Conservation (phyloP, 106 monocot species). For the Dendrobium nobile region DNA sequence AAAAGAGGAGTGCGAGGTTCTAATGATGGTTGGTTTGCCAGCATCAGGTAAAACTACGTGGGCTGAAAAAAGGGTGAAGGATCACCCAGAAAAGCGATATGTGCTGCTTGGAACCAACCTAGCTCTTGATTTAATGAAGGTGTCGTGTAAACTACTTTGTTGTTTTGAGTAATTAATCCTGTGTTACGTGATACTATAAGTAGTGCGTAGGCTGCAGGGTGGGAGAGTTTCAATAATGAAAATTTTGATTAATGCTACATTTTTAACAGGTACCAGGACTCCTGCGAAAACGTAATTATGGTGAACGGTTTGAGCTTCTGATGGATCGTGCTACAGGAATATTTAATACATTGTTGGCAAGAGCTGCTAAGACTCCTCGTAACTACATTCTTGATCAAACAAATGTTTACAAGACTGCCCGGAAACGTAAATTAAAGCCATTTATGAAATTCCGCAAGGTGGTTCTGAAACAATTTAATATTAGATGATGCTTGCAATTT, state of each 20-base stretch:
- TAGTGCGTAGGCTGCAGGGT: neutral
- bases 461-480: neutral
- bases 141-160: constrained; percentile 7
- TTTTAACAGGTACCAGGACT: constrained; percentile 59
- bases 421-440: constrained; percentile 56
- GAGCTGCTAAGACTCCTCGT: constrained; percentile 49
- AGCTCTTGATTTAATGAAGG: constrained; percentile 76
- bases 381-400: constrained; percentile 81
- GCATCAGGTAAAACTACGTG: constrained; percentile 74
- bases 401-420: constrained; percentile 69
- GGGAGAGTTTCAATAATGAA: neutral
- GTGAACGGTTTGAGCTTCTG: constrained; percentile 66
- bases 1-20: constrained; percentile 37
- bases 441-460: constrained; percentile 55
- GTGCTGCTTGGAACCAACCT: constrained; percentile 68
- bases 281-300: constrained; percentile 56
- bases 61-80: constrained; percentile 66
- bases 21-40: constrained; percentile 78
- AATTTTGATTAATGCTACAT: neutral
- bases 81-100: constrained; percentile 61
- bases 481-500: neutral
- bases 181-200: neutral
- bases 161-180: neutral
- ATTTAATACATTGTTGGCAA: constrained; percentile 56
- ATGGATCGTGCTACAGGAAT: constrained; percentile 64